phyloP scores from a whole-genome alignment of 1,284 basidiomycete genomes.

The Ceratobasidium theobromae region DNA sequence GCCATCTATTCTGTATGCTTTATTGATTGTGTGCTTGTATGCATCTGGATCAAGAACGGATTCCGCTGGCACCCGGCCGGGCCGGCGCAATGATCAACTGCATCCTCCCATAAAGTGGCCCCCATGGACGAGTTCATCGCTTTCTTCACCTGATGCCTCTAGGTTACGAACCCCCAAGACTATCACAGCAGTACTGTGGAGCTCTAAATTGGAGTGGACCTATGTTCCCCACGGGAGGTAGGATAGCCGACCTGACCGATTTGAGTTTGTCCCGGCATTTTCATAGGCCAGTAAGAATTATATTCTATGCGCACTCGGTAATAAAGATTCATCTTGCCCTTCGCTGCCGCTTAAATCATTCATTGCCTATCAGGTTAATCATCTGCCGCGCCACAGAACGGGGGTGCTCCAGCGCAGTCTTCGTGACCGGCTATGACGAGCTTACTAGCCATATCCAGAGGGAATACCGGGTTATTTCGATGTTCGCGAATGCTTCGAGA shows the following conservation, averaged over 20 bases:
- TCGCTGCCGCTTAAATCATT: not conserved
- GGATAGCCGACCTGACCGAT: conserved; percentile 8
- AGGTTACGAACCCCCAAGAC: not conserved
- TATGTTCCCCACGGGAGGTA: conserved; percentile 9
- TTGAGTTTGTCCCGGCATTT: not conserved
- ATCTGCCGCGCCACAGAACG: not conserved
- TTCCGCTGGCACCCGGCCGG: conserved; percentile 29
- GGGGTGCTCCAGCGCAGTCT: not conserved
- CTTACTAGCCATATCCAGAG: not conserved
- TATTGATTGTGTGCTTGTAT: conserved; percentile 17
- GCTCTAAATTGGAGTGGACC: not conserved
- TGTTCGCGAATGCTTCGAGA: not conserved
- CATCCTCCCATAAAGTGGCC: conserved; percentile 3
- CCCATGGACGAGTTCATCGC: not conserved
- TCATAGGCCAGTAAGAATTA: not conserved
- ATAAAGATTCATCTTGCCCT: not conserved
- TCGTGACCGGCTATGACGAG: not conserved
- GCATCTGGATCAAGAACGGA: not conserved
- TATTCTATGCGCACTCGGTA: no score
- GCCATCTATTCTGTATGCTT: not conserved
- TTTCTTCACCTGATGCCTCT: not conserved
- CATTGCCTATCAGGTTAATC: not conserved
- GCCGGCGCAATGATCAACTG: not conserved
- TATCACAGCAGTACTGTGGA: not conserved
- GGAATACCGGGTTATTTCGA: conserved; percentile 6